Evolutionary conservation across 257 asterid species (phyloP).

Genomic region (Nicotiana benthamiana): DNA sequence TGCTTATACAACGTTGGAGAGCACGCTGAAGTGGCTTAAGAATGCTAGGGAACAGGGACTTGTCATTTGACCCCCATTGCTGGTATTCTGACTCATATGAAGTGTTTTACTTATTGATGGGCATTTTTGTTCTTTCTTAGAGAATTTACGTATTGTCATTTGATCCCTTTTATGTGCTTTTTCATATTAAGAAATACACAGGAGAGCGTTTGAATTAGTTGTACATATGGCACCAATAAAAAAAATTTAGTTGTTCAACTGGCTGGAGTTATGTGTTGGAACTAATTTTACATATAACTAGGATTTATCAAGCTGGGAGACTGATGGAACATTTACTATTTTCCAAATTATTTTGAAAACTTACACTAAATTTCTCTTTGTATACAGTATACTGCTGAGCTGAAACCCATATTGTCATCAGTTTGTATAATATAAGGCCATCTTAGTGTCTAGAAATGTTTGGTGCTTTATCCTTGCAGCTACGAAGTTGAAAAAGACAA

Average conservation of each 20-base stretch:
- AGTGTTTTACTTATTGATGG: background rate
- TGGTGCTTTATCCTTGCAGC: background rate
- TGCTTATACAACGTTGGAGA: slow-evolving; percentile 77
- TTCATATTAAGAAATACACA: background rate
- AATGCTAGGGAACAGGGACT: slow-evolving; percentile 86
- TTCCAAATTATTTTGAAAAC: background rate
- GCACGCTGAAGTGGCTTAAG: slow-evolving; percentile 72
- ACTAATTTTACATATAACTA: background rate
- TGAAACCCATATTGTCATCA: background rate
- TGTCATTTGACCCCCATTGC: slow-evolving; percentile 24
- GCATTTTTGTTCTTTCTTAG: background rate
- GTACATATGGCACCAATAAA: background rate
- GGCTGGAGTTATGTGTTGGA: background rate
- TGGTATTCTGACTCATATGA: slow-evolving; percentile 8
- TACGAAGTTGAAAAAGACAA: background rate
- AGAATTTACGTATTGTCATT: background rate
- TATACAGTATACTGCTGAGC: background rate
- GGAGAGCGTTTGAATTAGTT: background rate
- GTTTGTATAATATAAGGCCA: background rate
- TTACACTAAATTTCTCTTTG: background rate
- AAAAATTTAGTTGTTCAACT: background rate
- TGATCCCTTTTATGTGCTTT: background rate
- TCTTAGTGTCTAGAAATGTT: background rate
- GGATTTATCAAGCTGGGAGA: background rate
- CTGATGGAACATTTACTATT: background rate